A percentile compares a stretch with the other conserved stretches of the same genome.
phyloP scores from a whole-genome alignment of 225 moss, liverwort and hornwort genomes.

The Marchantia polymorpha region DNA sequence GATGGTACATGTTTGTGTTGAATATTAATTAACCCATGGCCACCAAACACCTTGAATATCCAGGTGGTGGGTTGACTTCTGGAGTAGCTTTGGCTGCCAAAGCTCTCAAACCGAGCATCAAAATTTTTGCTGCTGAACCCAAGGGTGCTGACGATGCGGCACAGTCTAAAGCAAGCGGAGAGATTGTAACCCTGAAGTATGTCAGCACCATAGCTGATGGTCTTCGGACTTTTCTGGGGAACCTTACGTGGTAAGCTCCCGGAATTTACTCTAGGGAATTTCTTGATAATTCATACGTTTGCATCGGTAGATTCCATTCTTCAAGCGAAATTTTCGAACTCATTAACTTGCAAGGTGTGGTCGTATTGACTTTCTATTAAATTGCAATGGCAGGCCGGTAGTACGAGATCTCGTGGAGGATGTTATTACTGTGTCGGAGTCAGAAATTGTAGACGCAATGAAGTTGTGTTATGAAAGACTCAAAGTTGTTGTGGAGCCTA shows the following conservation, averaged over 20 bases:
- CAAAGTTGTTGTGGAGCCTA: constrained; percentile 71
- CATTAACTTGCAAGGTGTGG: too few relatives aligned
- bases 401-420: constrained; percentile 69
- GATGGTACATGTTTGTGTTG: not conserved
- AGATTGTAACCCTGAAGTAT: constrained; percentile 49
- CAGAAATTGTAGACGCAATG: constrained; percentile 55
- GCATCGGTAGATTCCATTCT: too few relatives aligned
- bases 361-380: not conserved
- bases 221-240: constrained; percentile 61
- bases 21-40: not conserved
- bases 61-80: constrained; percentile 76
- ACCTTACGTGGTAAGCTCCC: constrained; percentile 58
- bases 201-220: constrained; percentile 77
- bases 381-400: constrained; percentile 53
- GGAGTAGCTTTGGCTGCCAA: constrained; percentile 75
- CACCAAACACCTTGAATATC: not conserved
- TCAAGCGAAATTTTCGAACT: too few relatives aligned
- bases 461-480: constrained; percentile 71
- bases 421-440: constrained; percentile 61
- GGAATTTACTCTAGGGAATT: too few relatives aligned
- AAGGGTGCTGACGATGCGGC: constrained; percentile 84
- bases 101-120: constrained; percentile 59
- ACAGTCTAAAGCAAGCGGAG: constrained; percentile 58
- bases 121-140: constrained; percentile 76
- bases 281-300: too few relatives aligned